These are phyloP conservation scores for Geum urbanum DNA, from an alignment of 306 rosid species.

Conservation along the genomic window DNA sequence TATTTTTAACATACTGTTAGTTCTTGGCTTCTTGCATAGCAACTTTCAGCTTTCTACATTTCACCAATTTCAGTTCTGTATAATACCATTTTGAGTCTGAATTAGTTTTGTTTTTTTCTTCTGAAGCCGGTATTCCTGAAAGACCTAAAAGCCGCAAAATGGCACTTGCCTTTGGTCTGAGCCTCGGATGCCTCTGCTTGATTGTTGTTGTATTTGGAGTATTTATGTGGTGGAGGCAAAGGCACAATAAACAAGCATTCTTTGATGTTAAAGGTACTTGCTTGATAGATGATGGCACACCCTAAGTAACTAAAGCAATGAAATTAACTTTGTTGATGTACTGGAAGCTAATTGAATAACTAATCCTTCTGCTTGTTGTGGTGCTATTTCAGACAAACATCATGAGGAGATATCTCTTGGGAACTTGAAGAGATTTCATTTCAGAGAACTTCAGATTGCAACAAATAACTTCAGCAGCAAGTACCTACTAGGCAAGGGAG, in stretches of 20 bases:
- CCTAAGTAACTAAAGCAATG: background rate
- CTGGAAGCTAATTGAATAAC: background rate
- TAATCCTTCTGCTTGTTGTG: slow-evolving; percentile 3
- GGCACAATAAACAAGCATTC: slow-evolving; percentile 62
- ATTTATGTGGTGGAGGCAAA: slow-evolving; percentile 78
- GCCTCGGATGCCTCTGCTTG: slow-evolving; percentile 81
- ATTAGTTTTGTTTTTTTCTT: slow-evolving; percentile 32
- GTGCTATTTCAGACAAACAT: slow-evolving; percentile 48
- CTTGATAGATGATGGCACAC: background rate
- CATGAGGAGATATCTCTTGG: slow-evolving; percentile 86
- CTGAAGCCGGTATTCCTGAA: slow-evolving; percentile 45
- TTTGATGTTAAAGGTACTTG: slow-evolving; percentile 79
- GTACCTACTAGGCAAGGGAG: slow-evolving; percentile 84
- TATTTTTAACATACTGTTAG: background rate
- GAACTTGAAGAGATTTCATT: slow-evolving; percentile 77
- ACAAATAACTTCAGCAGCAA: slow-evolving; percentile 86
- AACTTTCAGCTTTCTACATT: background rate
- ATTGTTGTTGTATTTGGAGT: slow-evolving; percentile 68
- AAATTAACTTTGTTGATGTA: background rate
- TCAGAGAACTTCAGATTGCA: slow-evolving; percentile 84
- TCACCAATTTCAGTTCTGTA: background rate
- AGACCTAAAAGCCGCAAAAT: slow-evolving; percentile 59
- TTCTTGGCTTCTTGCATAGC: slow-evolving; percentile 9
- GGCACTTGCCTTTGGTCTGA: slow-evolving; percentile 82
- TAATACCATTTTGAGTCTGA: slow-evolving; percentile 28